A percentile compares a stretch with the other conserved stretches of the same genome.
Evolutionary conservation across 2,329 filamentous ascomycete genomes (phyloP).

Genomic region (Stagonosporopsis cucurbitacearum): DNA sequence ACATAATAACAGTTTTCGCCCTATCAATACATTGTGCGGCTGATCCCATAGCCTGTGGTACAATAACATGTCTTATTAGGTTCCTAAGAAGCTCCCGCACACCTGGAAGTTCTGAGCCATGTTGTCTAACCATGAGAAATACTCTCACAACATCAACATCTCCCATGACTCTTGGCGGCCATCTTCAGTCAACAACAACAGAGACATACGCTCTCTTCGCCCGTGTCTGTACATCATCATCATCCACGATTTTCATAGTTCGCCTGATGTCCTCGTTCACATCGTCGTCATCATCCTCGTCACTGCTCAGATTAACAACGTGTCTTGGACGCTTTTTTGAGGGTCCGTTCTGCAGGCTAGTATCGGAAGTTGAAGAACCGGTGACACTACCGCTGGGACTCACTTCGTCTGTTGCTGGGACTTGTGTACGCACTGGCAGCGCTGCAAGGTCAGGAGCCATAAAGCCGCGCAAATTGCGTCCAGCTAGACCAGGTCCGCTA

Average conservation of each 20-base stretch:
- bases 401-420: not conserved
- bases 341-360: not conserved
- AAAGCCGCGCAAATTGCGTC: constrained; percentile 21
- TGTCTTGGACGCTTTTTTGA: constrained; percentile 20
- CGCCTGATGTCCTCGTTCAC: constrained; percentile 22
- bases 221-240: not conserved
- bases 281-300: constrained; percentile 22
- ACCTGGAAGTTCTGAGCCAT: not conserved
- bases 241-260: constrained; percentile 18
- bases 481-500: not conserved
- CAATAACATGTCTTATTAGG: no score
- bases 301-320: constrained; percentile 20
- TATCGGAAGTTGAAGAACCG: not conserved
- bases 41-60: no score
- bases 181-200: constrained; percentile 29
- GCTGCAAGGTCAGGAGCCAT: constrained; percentile 25
- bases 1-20: not conserved
- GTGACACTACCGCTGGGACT: not conserved
- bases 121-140: not conserved
- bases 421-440: constrained; percentile 8
- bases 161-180: not conserved
- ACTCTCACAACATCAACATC: not conserved
- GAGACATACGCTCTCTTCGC: constrained; percentile 28
- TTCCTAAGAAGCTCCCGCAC: not conserved
- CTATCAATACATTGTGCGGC: not conserved